Evolutionary conservation across 2,329 filamentous ascomycete species (phyloP), one percentile per base, ranked within the genome.

Genomic region (Diplodia sapinea): DNA sequence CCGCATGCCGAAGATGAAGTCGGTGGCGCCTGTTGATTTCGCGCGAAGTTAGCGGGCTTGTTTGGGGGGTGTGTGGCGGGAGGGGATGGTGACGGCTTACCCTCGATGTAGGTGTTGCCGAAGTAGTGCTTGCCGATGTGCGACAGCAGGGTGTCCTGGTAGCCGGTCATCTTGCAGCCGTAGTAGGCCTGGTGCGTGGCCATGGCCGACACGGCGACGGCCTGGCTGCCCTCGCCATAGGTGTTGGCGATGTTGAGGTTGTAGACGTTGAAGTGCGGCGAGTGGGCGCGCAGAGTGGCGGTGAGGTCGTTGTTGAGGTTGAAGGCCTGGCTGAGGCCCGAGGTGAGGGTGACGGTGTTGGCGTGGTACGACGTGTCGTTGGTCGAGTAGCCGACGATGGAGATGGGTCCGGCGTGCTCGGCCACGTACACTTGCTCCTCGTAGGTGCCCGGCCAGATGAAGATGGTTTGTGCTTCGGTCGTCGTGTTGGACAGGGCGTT

Each of bases 361-460:
- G 77, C 76, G 2, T 77, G 71, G 73, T 88, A 89, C 1, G 69
- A 70, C n/a, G 78, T 78, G 11, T 79, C 76, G 4, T 82, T 82
- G 68, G 85, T 81, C 3, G 88, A 88, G 71, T 84, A 84, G 13
- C 88, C 88, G 72, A 85, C 85, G 67, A 87, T 81, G 62, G 80
- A 84, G 40, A 88, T 79, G 52, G 80, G 76, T 0, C 83, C 83
- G 3, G 71, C 74, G 43, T 83, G 80, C 1, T 75, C 66, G 1
- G 80, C 75, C 43, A 88, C 80, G 70, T 82, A 82, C 23, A 88
- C 85, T 72, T 88, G 86, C 73, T 88, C 86, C 0, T 74, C 75
- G 79, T 89, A 88, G 43, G 82, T 85, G 4, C 86, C 86, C 2
- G 82, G 74, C 69, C 84, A 74, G 74, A 90, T 84, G 76, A 89